Conservation (phyloP, 2,329 filamentous ascomycete genomes). For the Arthrobotrys musiformis region DNA sequence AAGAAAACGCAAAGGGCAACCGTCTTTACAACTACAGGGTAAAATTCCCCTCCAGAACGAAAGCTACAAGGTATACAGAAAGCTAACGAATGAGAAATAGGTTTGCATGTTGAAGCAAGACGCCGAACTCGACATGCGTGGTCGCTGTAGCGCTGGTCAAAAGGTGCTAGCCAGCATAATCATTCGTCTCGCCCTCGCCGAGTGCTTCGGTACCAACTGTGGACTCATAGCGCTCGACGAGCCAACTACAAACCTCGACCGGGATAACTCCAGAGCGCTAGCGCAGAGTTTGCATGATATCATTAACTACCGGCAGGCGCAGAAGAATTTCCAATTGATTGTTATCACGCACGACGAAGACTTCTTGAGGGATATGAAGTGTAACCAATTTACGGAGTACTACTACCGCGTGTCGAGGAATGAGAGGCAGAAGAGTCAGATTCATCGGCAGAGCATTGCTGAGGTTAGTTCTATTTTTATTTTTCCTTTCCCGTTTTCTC, state of each 20-base stretch:
- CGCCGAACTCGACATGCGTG: constrained; percentile 99
- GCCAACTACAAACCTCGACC: constrained; percentile 95
- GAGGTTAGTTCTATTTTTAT: constrained; percentile 62
- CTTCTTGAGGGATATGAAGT: constrained; percentile 92
- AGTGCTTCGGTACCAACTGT: constrained; percentile 96
- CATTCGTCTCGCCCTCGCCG: constrained; percentile 92
- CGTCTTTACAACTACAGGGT: constrained; percentile 93
- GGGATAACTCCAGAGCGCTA: constrained; percentile 91
- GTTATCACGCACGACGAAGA: constrained; percentile 99
- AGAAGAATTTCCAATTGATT: constrained; percentile 96
- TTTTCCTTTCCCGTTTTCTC: constrained; percentile 2
- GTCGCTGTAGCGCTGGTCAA: constrained; percentile 93
- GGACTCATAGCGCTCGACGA: constrained; percentile 97
- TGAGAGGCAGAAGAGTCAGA: constrained; percentile 85
- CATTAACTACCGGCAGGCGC: constrained; percentile 81
- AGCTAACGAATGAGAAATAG: constrained; percentile 19
- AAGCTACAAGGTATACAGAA: not conserved
- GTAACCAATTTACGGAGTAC: constrained; percentile 88
- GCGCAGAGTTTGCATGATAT: constrained; percentile 87
- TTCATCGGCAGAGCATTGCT: constrained; percentile 72
- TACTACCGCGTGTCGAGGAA: constrained; percentile 90
- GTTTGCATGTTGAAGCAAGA: constrained; percentile 97
- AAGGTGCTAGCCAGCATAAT: constrained; percentile 97
- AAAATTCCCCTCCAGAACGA: not conserved
- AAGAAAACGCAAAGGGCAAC: constrained; percentile 78